Evolutionary conservation across 495 filamentous ascomycete species (phyloP), one percentile per base, ranked within the genome.

Genomic region (Lasiosphaeris hirsuta): DNA sequence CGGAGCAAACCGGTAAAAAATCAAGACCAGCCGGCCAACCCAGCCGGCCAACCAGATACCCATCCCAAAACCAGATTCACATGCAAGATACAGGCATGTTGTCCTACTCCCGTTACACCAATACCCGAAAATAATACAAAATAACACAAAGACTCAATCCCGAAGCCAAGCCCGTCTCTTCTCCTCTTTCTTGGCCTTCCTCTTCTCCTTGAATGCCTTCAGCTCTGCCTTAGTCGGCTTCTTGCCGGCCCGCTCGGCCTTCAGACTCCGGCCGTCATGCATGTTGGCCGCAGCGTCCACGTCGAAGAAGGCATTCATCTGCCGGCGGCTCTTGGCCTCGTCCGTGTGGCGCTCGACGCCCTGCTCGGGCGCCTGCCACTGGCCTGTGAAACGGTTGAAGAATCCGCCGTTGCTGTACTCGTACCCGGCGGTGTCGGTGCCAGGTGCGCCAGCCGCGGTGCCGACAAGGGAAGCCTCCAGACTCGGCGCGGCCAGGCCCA

Each of bases 211-310:
- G 68, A 86, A 88, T 47, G 82, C 81, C 74, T 85, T 85, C 40
- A 98, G 69, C 70, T 97, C 90, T 58, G 86, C 78, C 80, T 89
- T 95, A 35, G 72, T 89, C 40, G 96, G 76, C 76, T 92, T 96
- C 80, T 91, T 92, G n/a, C 85, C 85, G 41, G 86, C 85, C 34
- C 92, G 78, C 74, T 98, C 94, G 7, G 90, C 94, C 72, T 93
- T 95, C 49, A 98, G 73, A 67, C 91, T 96, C 54, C 89, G 83
- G 7, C 94, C 94, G 65, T 96, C 88, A 62, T 98, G 94, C 59
- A 81, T 85, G 67, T 97, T 97, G 1, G 95, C 95, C 17, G 92
- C 93, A 10, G 92, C 90, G 74, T 97, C 94, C n/a, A 97, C 94
- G 66, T 97, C 95, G 67, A 96, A 98, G 73, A 86, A 98, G 9